Conservation (phyloP, 2,329 filamentous ascomycete species). For the Fusarium sp. region DNA sequence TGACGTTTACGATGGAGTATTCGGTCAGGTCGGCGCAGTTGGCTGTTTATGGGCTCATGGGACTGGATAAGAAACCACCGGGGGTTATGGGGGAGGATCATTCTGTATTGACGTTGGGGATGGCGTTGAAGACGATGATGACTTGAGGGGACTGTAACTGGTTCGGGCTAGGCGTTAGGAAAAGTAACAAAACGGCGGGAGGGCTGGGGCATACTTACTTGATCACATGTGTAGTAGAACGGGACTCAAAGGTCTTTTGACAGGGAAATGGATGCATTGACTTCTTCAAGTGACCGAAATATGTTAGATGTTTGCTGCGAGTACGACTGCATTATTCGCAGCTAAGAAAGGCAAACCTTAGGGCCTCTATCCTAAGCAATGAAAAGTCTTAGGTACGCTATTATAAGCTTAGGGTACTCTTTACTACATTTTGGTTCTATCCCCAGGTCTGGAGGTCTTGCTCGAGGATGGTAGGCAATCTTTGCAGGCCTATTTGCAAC, state of each 20-base stretch:
- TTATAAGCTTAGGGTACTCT: rapidly evolving
- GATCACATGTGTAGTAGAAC: background rate
- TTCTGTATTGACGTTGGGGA: constrained; percentile 34
- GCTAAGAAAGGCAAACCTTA: rapidly evolving
- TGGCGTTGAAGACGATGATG: constrained; percentile 44
- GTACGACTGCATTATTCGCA: background rate
- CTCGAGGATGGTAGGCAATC: rapidly evolving
- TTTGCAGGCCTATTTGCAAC: background rate
- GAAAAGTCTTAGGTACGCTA: rapidly evolving
- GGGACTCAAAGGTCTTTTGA: background rate
- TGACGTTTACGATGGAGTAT: constrained; percentile 45
- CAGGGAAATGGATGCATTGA: background rate
- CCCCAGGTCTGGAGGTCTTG: rapidly evolving
- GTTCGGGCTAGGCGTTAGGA: constrained; percentile 2
- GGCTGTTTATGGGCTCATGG: constrained; percentile 40
- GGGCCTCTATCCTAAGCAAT: rapidly evolving
- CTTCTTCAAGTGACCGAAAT: rapidly evolving
- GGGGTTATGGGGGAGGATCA: constrained; percentile 40
- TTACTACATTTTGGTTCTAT: background rate
- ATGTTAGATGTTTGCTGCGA: background rate
- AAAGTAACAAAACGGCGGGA: background rate
- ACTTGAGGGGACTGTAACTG: constrained; percentile 4
- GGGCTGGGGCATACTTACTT: background rate
- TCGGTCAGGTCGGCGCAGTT: constrained; percentile 41
- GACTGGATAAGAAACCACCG: constrained; percentile 32